phyloP scores from a whole-genome alignment of 805 yeast species.

The Candida sanyiensis region DNA sequence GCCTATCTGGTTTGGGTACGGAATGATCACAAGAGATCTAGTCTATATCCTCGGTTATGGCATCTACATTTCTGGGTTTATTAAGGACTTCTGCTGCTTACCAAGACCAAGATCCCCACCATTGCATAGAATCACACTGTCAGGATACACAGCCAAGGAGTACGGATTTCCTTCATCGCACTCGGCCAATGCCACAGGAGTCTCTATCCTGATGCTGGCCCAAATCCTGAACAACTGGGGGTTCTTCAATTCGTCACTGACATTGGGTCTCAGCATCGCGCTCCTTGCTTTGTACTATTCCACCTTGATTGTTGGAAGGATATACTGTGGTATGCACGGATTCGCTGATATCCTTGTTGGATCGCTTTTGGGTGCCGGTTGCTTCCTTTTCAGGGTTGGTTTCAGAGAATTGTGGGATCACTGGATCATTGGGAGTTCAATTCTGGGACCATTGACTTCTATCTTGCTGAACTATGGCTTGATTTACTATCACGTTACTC shows the following conservation, averaged over 20 bases:
- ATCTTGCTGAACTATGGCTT: constrained; percentile 40
- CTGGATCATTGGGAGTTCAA: constrained; percentile 29
- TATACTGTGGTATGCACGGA: constrained; percentile 98
- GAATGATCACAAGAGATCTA: constrained; percentile 56
- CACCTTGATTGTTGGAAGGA: constrained; percentile 69
- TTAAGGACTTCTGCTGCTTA: constrained; percentile 81
- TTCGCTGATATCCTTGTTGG: constrained; percentile 71
- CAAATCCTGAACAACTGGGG: constrained; percentile 16
- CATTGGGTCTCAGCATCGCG: constrained; percentile 15
- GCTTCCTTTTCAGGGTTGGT: constrained; percentile 43
- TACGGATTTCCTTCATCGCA: constrained; percentile 95
- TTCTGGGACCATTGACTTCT: constrained; percentile 31
- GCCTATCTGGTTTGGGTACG: constrained; percentile 75
- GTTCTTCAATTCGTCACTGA: constrained; percentile 6
- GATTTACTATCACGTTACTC: constrained; percentile 70
- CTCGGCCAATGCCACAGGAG: constrained; percentile 90
- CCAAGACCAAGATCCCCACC: constrained; percentile 96
- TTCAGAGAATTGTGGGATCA: constrained; percentile 42
- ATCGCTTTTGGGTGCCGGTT: constrained; percentile 48
- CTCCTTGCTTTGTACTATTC: constrained; percentile 43
- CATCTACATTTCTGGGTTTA: constrained; percentile 62
- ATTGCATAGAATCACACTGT: constrained; percentile 79
- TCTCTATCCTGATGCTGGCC: constrained; percentile 45
- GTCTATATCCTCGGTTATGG: constrained; percentile 56
- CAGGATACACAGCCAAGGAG: constrained; percentile 85